Conservation (phyloP, 2,329 filamentous ascomycete genomes). For the Plectosphaerella sp. region DNA sequence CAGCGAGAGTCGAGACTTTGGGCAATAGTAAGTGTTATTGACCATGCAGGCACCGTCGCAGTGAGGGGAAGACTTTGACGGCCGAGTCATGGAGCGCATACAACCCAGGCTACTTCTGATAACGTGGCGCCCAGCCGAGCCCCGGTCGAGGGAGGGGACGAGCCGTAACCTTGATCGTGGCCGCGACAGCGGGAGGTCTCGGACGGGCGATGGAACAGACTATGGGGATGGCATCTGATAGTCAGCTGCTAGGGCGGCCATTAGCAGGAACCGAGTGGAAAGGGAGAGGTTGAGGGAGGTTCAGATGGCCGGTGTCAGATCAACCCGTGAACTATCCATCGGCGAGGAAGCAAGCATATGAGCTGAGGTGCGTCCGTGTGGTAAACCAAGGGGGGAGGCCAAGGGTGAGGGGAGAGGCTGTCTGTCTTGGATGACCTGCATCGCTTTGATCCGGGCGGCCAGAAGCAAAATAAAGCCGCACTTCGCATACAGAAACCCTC, state of each 20-base stretch:
- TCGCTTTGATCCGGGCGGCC: neutral
- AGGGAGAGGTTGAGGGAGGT: neutral
- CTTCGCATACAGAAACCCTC: neutral
- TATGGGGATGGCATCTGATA: neutral
- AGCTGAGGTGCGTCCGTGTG: neutral
- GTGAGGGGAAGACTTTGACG: too few species aligned
- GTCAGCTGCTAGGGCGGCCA: neutral
- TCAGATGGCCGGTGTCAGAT: too few species aligned
- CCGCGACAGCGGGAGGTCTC: neutral
- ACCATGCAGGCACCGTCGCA: too few species aligned
- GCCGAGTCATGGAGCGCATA: too few species aligned
- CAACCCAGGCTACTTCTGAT: too few species aligned
- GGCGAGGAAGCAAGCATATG: too few species aligned
- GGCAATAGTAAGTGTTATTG: too few species aligned
- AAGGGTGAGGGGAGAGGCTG: neutral
- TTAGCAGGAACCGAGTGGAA: neutral
- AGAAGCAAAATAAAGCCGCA: neutral
- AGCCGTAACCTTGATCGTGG: neutral
- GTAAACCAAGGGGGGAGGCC: neutral
- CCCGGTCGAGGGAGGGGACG: neutral
- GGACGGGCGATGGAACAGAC: neutral
- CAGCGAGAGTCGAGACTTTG: too few species aligned
- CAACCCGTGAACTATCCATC: too few species aligned
- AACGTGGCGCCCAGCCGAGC: too few species aligned
- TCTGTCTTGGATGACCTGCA: conserved; percentile 3